A percentile compares a stretch with the other conserved stretches of the same genome.
phyloP scores from a whole-genome alignment of 139 green algal species.

The Tetraselmis striata region DNA sequence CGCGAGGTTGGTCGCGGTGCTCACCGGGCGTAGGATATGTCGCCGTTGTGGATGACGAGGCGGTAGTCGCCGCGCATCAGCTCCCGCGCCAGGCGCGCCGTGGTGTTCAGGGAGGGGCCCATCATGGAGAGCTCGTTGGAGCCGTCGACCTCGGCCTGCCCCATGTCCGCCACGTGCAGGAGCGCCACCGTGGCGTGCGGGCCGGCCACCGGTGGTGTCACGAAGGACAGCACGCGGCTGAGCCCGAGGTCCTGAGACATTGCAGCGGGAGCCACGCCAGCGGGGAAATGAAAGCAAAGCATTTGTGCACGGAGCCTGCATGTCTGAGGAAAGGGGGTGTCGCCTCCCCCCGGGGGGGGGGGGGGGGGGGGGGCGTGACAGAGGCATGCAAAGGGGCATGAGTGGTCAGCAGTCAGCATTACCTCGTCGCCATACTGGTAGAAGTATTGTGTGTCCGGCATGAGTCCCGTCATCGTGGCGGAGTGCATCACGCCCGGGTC shows the following conservation, averaged over 20 bases:
- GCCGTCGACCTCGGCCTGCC: constrained; percentile 41
- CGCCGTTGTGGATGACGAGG: constrained; percentile 57
- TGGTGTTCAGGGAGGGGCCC: constrained; percentile 35
- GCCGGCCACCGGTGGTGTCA: constrained; percentile 24
- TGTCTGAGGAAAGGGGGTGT: too few relatives aligned
- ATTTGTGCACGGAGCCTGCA: too few relatives aligned
- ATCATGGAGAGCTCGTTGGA: constrained; percentile 32
- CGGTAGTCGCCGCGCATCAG: constrained; percentile 1
- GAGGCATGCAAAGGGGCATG: too few relatives aligned
- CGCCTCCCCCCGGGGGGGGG: too few relatives aligned
- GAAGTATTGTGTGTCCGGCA: constrained; percentile 42
- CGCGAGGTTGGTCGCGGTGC: too few relatives aligned
- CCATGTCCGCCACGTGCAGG: constrained; percentile 40
- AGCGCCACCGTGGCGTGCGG: constrained; percentile 32
- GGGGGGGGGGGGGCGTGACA: too few relatives aligned
- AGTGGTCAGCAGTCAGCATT: too few relatives aligned
- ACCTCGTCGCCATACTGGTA: constrained; percentile 59
- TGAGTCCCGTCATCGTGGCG: constrained; percentile 42
- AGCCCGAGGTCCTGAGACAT: constrained; percentile 39
- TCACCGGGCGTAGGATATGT: constrained; percentile 48
- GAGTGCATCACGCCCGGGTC: constrained; percentile 50
- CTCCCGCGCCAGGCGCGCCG: constrained; percentile 9
- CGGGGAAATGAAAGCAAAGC: too few relatives aligned
- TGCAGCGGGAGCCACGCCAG: too few relatives aligned
- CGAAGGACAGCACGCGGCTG: constrained; percentile 40